Conservation (phyloP, 441 rosid species). For the Adansonia grandidieri region DNA sequence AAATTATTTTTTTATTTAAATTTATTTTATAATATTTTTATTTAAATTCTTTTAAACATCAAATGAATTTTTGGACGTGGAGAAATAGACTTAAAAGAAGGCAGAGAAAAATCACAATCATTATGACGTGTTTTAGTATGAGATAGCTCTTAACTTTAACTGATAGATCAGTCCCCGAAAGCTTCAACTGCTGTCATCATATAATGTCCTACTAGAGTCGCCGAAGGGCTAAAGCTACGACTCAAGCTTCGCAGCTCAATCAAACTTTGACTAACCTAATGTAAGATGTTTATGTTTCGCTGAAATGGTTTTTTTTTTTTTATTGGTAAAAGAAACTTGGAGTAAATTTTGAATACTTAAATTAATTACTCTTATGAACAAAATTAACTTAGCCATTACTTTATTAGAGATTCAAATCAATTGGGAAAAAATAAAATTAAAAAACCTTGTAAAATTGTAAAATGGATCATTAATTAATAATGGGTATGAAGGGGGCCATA, state of each 20-base stretch:
- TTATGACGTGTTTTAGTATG: not conserved
- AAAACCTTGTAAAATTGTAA: not conserved
- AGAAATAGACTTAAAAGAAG: too few relatives aligned
- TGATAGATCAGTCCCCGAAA: not conserved
- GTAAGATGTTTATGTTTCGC: not conserved
- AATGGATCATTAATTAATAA: not conserved
- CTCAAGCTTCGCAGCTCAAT: not conserved
- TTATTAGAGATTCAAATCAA: too few relatives aligned
- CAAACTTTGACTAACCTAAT: not conserved
- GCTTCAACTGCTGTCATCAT: not conserved
- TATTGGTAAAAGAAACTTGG: not conserved
- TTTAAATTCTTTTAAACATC: too few relatives aligned
- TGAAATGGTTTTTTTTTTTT: too few relatives aligned
- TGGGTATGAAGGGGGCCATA: not conserved
- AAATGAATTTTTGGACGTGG: too few relatives aligned
- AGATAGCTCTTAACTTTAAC: not conserved
- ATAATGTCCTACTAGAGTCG: not conserved
- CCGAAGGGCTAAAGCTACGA: constrained; percentile 8
- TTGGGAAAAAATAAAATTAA: too few relatives aligned
- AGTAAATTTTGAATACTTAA: not conserved
- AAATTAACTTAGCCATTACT: too few relatives aligned
- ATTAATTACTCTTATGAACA: not conserved
- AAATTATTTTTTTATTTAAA: too few relatives aligned
- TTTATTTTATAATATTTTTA: too few relatives aligned
- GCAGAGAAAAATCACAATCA: not conserved